phyloP scores from a whole-genome alignment of 2,329 filamentous ascomycete species.

The Aspergillus sp. region DNA sequence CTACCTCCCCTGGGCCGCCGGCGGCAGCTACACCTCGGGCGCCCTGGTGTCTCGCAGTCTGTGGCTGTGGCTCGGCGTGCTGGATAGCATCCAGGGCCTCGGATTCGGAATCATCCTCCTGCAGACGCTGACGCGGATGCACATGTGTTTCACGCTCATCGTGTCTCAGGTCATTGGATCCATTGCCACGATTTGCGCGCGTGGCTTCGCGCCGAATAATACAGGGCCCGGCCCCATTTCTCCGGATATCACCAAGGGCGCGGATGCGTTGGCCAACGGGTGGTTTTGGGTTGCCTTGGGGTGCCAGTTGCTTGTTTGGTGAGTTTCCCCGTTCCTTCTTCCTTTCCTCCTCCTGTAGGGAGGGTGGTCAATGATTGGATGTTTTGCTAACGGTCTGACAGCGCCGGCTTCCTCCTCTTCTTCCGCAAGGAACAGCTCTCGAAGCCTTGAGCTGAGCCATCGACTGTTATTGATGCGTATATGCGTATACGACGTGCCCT shows the following conservation, averaged over 20 bases:
- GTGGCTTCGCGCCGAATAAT: slow-evolving; percentile 64
- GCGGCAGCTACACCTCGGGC: slow-evolving; percentile 54
- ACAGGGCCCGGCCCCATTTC: slow-evolving; percentile 66
- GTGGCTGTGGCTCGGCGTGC: slow-evolving; percentile 70
- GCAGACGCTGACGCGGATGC: slow-evolving; percentile 67
- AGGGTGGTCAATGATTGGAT: too few species aligned
- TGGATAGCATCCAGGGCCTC: slow-evolving; percentile 68
- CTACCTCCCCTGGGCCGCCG: slow-evolving; percentile 65
- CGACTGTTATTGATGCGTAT: too few species aligned
- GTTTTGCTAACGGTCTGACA: too few species aligned
- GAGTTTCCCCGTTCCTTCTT: too few species aligned
- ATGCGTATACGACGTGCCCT: too few species aligned
- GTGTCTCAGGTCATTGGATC: slow-evolving; percentile 65
- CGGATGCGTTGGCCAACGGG: slow-evolving; percentile 51
- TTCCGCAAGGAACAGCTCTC: slow-evolving; percentile 52
- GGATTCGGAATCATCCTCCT: slow-evolving; percentile 71
- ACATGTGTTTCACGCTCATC: slow-evolving; percentile 66
- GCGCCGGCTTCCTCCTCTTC: slow-evolving; percentile 46
- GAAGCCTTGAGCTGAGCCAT: slow-evolving; percentile 48
- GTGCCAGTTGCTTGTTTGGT: slow-evolving; percentile 62
- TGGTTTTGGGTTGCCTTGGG: slow-evolving; percentile 67
- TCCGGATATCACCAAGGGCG: slow-evolving; percentile 61
- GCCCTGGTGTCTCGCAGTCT: slow-evolving; percentile 61
- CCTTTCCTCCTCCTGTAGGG: too few species aligned
- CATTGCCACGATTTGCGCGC: slow-evolving; percentile 64